Evolutionary conservation across 306 rosid genomes (phyloP), one percentile per base, ranked within the genome.

Genomic region (Luffa acutangula): DNA sequence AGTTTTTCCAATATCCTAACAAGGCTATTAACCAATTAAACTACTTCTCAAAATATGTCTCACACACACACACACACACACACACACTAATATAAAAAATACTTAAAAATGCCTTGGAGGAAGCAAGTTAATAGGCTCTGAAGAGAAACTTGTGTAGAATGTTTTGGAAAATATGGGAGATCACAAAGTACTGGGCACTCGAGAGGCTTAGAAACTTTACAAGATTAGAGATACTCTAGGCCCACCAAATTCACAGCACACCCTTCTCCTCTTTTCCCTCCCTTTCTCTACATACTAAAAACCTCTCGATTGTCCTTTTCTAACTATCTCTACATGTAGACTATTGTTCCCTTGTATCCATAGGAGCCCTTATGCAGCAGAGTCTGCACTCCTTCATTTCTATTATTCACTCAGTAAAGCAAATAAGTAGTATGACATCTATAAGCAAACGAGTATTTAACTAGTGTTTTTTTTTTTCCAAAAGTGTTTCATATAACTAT

Each of bases 101-200:
- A 67, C 33, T 67, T 67, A 2, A 9, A 42, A 69, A 33, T 69
- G 52, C 75, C 36, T 42, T 43, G 53, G 75, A 42, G 75, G 53
- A 69, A 69, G 53, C 18, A n/a, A 39, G 75, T 20, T 43, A 36
- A 69, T 67, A 41, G 74, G 75, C 75, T 69, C 53, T 10, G 7
- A 69, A 69, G 52, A 59, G 14, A 59, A 59, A 59, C 37, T 59
- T 59, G 5, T 21, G 8, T 31, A 21, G 65, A 69, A 20, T 69
- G 43, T 69, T 41, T 69, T n/a, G 51, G 36, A 69, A 69, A 69
- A n/a, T 69, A 69, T 69, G 75, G 53, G 75, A n/a, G 12, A 42
- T 69, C 43, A 66, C 75, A 10, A 18, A 69, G 4, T 4, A 42
- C 53, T 69, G 70, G 42, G 4, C 9, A 2, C 34, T 43, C 14